Conservation (phyloP, 2,329 filamentous ascomycete species). For the Epicoccum sorghinum region DNA sequence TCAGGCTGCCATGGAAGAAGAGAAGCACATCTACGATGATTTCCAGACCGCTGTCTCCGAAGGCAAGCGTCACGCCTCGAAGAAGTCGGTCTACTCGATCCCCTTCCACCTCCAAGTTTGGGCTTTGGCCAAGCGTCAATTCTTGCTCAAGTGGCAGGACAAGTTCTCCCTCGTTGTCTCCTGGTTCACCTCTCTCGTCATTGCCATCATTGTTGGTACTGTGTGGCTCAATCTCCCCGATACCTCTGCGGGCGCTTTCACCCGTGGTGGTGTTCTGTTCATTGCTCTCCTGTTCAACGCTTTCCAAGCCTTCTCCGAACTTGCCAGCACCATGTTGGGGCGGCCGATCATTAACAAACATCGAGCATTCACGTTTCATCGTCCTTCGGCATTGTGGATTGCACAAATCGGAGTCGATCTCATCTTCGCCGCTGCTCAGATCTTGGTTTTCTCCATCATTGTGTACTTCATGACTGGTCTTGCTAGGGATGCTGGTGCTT, state of each 20-base stretch:
- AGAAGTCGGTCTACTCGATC: conserved; percentile 79
- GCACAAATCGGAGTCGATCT: conserved; percentile 82
- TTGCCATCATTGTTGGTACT: conserved; percentile 80
- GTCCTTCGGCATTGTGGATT: conserved; percentile 82
- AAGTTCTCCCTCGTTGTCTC: conserved; percentile 76
- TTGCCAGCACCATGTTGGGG: conserved; percentile 76
- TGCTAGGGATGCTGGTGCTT: conserved; percentile 52
- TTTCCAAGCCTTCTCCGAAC: conserved; percentile 83
- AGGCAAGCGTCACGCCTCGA: conserved; percentile 75
- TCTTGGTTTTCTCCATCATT: conserved; percentile 57
- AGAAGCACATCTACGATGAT: conserved; percentile 73
- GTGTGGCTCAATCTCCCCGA: conserved; percentile 75
- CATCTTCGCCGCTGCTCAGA: conserved; percentile 72
- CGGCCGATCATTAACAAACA: conserved; percentile 84
- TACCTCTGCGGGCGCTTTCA: conserved; percentile 73
- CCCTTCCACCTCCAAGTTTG: conserved; percentile 84
- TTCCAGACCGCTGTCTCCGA: conserved; percentile 78
- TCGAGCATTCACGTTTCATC: conserved; percentile 80
- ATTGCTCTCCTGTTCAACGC: conserved; percentile 82
- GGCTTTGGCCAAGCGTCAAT: conserved; percentile 83
- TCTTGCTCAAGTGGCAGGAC: conserved; percentile 85
- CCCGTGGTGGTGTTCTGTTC: conserved; percentile 81
- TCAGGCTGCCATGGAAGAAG: conserved; percentile 65
- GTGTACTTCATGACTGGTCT: conserved; percentile 59
- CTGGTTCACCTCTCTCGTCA: conserved; percentile 73